A percentile compares a stretch with the other conserved stretches of the same genome.
Evolutionary conservation across 306 rosid genomes (phyloP).

Genomic region (Cercis canadensis): DNA sequence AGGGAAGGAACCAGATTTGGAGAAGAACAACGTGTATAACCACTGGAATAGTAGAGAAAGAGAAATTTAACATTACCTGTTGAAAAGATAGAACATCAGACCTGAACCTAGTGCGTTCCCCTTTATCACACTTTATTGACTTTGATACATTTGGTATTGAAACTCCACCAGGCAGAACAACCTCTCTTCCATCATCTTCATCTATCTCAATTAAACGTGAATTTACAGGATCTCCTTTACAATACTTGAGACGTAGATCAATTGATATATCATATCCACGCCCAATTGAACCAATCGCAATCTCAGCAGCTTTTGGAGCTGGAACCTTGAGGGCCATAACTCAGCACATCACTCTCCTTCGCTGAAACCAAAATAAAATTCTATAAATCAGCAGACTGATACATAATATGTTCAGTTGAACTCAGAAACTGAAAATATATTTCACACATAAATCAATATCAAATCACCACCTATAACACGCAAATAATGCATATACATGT

Average conservation of each 20-base stretch:
- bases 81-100: slow-evolving; percentile 96
- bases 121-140: slow-evolving; percentile 91
- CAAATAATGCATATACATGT: slow-evolving; percentile 6
- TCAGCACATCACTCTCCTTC: slow-evolving; percentile 57
- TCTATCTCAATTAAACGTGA: slow-evolving; percentile 82
- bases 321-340: slow-evolving; percentile 81
- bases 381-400: slow-evolving; percentile 28
- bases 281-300: slow-evolving; percentile 86
- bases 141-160: slow-evolving; percentile 76
- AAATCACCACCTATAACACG: slow-evolving; percentile 15
- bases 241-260: slow-evolving; percentile 89
- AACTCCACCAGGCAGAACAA: slow-evolving; percentile 84
- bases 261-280: slow-evolving; percentile 80
- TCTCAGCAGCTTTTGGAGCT: slow-evolving; percentile 76
- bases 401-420: slow-evolving; percentile 27
- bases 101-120: slow-evolving; percentile 94
- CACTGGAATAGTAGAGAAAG: neutral
- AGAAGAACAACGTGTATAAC: neutral
- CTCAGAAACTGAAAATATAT: slow-evolving; percentile 1
- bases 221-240: slow-evolving; percentile 62
- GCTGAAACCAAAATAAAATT: slow-evolving; percentile 44
- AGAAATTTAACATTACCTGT: slow-evolving; percentile 61
- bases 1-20: neutral
- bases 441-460: slow-evolving; percentile 21
- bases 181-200: slow-evolving; percentile 63